Conservation (phyloP, 345 rosid species). For the Acer campestre region DNA sequence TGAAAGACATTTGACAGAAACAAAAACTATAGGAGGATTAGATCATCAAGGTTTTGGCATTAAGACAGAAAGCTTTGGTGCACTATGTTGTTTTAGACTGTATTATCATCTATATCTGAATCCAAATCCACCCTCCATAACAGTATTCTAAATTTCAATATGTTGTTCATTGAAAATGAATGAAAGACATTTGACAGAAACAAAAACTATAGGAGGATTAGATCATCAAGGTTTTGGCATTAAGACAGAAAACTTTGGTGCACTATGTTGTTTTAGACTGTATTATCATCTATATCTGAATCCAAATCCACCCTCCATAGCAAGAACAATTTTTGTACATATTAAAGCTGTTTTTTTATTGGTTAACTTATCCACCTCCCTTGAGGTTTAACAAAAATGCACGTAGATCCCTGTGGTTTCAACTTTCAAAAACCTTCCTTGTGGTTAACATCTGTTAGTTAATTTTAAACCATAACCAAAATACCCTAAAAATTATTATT, state of each 20-base stretch:
- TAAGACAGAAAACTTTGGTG: neutral
- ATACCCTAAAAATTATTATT: neutral
- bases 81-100: no score
- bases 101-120: neutral
- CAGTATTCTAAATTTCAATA: neutral
- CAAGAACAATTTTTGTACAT: neutral
- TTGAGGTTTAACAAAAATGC: neutral
- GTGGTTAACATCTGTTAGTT: neutral
- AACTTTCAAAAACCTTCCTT: neutral
- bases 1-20: neutral
- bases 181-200: neutral
- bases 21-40: neutral
- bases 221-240: neutral
- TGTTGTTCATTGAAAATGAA: neutral
- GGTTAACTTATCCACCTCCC: slow-evolving; percentile 1
- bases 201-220: neutral
- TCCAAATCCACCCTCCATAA: no score
- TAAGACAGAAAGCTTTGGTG: neutral
- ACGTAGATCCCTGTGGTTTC: neutral
- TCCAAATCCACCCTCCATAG: neutral
- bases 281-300: neutral
- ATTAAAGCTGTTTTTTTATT: neutral
- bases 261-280: no score
- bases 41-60: neutral
- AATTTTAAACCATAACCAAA: neutral